Evolutionary conservation across 1,284 basidiomycete genomes (phyloP).

Genomic region (Rhodofomes roseus): DNA sequence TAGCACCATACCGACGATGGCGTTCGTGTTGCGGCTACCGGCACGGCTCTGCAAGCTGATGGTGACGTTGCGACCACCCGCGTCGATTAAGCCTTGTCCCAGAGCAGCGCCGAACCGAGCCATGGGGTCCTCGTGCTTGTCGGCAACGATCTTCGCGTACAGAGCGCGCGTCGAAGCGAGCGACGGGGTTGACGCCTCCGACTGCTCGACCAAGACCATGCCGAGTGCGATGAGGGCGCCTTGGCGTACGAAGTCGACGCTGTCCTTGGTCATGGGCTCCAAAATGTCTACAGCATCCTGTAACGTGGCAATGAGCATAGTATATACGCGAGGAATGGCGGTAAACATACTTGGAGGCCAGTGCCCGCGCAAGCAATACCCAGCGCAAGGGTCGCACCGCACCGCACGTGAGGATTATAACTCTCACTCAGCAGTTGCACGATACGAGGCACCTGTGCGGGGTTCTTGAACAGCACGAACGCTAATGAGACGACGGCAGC

Average conservation of each 20-base stretch:
- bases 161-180: slow-evolving; percentile 75
- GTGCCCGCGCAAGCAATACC: slow-evolving; percentile 98
- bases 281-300: slow-evolving; percentile 91
- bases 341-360: slow-evolving; percentile 66
- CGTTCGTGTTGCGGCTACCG: slow-evolving; percentile 86
- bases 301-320: slow-evolving; percentile 11
- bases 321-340: background rate
- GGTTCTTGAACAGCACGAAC: slow-evolving; percentile 94
- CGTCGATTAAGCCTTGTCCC: slow-evolving; percentile 94
- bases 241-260: slow-evolving; percentile 96
- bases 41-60: slow-evolving; percentile 90
- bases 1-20: slow-evolving; percentile 92
- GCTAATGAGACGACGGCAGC: slow-evolving; percentile 94
- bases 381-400: slow-evolving; percentile 90
- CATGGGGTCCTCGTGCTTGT: slow-evolving; percentile 98
- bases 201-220: slow-evolving; percentile 95
- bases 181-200: slow-evolving; percentile 83
- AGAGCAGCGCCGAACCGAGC: slow-evolving; percentile 94
- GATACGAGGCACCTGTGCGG: slow-evolving; percentile 89
- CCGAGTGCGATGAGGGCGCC: slow-evolving; percentile 94
- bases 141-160: slow-evolving; percentile 84
- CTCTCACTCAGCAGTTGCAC: slow-evolving; percentile 95
- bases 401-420: slow-evolving; percentile 97
- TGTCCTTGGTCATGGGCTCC: slow-evolving; percentile 95
- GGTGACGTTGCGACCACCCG: slow-evolving; percentile 92